phyloP scores from a whole-genome alignment of 2,329 filamentous ascomycete genomes.

The Albophoma yamanashiensis region DNA sequence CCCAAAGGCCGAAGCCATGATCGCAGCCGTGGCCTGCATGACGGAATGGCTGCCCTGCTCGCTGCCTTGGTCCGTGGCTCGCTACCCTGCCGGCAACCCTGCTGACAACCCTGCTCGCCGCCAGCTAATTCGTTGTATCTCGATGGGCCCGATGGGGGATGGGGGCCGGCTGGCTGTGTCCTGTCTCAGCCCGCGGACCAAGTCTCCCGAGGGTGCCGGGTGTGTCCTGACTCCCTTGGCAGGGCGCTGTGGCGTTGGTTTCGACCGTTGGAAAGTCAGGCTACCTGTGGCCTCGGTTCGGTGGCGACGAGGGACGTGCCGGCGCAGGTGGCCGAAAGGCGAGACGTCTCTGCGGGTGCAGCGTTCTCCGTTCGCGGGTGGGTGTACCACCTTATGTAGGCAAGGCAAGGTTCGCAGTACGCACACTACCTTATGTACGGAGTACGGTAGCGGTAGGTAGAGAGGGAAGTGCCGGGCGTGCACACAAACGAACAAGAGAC shows the following conservation, averaged over 20 bases:
- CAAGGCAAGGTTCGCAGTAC: too few relatives aligned
- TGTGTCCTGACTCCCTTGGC: neutral
- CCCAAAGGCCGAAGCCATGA: constrained; percentile 23
- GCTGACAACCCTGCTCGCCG: neutral
- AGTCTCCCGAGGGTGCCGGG: neutral
- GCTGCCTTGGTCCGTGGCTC: neutral
- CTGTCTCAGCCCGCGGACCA: neutral
- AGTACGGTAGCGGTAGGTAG: too few relatives aligned
- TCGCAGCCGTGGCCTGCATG: constrained; percentile 19
- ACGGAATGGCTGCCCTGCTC: neutral
- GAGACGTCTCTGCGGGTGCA: neutral
- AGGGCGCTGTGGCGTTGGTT: neutral
- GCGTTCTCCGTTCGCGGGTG: too few relatives aligned
- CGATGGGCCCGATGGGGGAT: too few relatives aligned
- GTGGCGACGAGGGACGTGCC: neutral
- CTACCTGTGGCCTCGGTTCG: neutral
- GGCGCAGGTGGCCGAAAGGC: too few relatives aligned
- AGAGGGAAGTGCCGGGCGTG: too few relatives aligned
- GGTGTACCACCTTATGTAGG: too few relatives aligned
- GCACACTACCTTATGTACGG: too few relatives aligned
- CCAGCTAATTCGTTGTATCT: neutral
- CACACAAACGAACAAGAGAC: neutral
- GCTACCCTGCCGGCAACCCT: neutral
- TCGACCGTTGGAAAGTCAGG: neutral
- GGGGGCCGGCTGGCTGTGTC: too few relatives aligned